Base-by-base conservation (phyloP, 2,329 filamentous ascomycete genomes). In the Elsinoe arachidis region DNA sequence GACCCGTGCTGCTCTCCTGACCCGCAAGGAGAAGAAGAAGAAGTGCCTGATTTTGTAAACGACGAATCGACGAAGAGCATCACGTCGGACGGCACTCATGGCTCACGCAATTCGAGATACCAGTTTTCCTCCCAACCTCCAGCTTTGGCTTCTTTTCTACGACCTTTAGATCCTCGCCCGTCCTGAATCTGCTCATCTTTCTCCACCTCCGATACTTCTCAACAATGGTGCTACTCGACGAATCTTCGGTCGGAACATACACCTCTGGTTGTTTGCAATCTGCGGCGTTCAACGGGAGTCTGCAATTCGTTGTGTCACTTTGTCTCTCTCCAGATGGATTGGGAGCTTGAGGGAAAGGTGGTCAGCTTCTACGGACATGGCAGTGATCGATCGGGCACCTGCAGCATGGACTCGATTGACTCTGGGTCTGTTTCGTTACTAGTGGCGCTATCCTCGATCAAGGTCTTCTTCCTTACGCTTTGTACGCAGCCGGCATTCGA, bases 1-100 rank as follows among this genome's bases (percentile, higher is more conserved):
- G 68, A 97, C 93, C 68, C 91, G 93, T 64, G 76, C 91, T 69
- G 92, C 92, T 69, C 86, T 96, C 68, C 80, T 95, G 74, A 90
- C 88, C 67, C 87, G 83, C 68, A 81, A 82, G 76, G 85, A 84
- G 77, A 82, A 84, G 76, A 82, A 81, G 78, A 70, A 69, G 65
- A 87, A 88, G 82, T 90, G 86, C 80, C 73, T 84, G 73, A 85
- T 95, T 74, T 81, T 95, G 82, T 95, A 93, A 86, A 80, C 72
- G 72, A 73, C 64, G 64, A 51, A 17, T 56, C 52, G 58, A 58
- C 37, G 57, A 49, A 33, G 39, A 38, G 56, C 49, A 52, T 53
- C 33, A 53, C 37, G 51, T 44, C 52, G 59, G 44, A 60, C 30
- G 37, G 56, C 55, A 56, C 46, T 58, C 43, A 58, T 56, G 59